A percentile compares a stretch with the other conserved stretches of the same genome.
Conservation (phyloP, 192 early-diverging fungal genomes). For the Globomyces pollinis-pini region DNA sequence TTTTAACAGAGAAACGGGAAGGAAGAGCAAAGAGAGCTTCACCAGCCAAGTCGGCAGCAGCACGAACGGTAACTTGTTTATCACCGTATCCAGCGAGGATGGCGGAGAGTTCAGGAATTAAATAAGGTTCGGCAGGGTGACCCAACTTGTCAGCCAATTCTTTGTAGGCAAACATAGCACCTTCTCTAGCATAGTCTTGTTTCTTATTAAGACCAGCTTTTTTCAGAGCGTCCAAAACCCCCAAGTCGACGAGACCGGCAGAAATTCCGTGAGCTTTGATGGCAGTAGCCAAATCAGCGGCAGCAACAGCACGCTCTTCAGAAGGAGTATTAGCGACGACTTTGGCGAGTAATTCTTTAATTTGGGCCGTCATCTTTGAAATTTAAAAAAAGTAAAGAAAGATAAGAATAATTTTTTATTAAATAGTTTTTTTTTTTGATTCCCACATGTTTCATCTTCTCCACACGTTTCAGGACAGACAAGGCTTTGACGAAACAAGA, state of each 20-base stretch:
- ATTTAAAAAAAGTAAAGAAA: too few species aligned
- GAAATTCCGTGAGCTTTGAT: conserved; percentile 53
- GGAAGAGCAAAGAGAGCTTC: conserved; percentile 38
- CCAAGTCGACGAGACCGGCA: conserved; percentile 46
- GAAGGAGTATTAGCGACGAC: conserved; percentile 10
- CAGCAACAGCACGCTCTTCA: conserved; percentile 46
- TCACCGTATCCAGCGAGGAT: conserved; percentile 52
- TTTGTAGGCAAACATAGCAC: conserved; percentile 47
- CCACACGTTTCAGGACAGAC: too few species aligned
- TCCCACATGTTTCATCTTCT: too few species aligned
- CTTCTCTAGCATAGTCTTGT: conserved; percentile 53
- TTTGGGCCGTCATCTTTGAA: conserved; percentile 4
- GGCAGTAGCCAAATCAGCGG: conserved; percentile 47
- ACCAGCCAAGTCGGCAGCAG: conserved; percentile 31
- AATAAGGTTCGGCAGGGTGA: conserved; percentile 58
- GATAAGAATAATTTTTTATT: too few species aligned
- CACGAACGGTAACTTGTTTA: conserved; percentile 36
- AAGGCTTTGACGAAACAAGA: too few species aligned
- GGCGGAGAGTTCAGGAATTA: conserved; percentile 52
- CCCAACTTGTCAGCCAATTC: conserved; percentile 51
- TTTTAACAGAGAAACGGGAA: conserved; percentile 27
- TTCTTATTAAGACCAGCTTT: conserved; percentile 66
- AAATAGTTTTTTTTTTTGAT: too few species aligned
- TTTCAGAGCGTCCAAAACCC: conserved; percentile 47
- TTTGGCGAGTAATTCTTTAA: background rate